Evolutionary conservation across 495 filamentous ascomycete genomes (phyloP).

Genomic region (Lasiosphaeria ovina): DNA sequence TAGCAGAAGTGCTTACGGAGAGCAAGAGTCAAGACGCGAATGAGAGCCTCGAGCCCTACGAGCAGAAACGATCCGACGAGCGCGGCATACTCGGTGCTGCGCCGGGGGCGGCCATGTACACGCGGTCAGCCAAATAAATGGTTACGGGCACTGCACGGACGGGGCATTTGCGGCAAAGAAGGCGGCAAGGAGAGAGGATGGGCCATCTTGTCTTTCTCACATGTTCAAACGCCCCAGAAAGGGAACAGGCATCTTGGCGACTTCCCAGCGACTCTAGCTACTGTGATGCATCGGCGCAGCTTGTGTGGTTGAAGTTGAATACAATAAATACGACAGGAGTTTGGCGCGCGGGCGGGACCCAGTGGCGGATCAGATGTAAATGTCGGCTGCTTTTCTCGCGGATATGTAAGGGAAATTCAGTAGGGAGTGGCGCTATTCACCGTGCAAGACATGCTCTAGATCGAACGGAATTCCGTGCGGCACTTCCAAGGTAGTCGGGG

Average conservation of each 20-base stretch:
- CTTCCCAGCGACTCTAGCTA: constrained; percentile 11
- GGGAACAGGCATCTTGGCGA: constrained; percentile 68
- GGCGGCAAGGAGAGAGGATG: background rate
- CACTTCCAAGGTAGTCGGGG: too few relatives aligned
- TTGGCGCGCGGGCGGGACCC: background rate
- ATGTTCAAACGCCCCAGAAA: constrained; percentile 80
- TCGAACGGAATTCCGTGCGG: too few relatives aligned
- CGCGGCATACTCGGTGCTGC: constrained; percentile 78
- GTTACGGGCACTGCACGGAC: too few relatives aligned
- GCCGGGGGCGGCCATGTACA: too few relatives aligned
- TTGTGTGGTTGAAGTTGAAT: background rate
- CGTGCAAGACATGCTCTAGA: too few relatives aligned
- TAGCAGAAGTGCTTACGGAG: constrained; percentile 62
- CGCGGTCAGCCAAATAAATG: too few relatives aligned
- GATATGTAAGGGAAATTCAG: too few relatives aligned
- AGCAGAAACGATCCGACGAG: constrained; percentile 79
- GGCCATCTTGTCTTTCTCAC: constrained; percentile 38
- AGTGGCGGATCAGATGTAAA: background rate
- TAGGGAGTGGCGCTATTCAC: too few relatives aligned
- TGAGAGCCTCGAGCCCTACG: constrained; percentile 73
- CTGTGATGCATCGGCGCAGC: constrained; percentile 11
- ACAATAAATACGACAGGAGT: background rate
- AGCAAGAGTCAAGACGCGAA: constrained; percentile 85
- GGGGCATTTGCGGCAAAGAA: background rate
- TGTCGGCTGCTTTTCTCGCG: too few relatives aligned